phyloP scores from a whole-genome alignment of 129 eudicot species.

The Centrapalus pauciflorus region DNA sequence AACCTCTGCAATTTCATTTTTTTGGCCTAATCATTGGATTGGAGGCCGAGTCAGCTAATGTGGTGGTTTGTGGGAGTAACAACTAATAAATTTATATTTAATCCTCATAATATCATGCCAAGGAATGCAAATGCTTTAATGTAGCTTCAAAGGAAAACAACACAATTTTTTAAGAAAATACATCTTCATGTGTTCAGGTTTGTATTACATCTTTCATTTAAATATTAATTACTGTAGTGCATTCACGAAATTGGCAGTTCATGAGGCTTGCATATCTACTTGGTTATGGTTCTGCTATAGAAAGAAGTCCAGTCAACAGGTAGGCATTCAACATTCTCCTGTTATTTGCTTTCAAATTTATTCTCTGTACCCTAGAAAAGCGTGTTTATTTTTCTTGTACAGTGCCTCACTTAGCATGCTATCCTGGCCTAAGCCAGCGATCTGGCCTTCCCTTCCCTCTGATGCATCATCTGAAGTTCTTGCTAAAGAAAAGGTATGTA shows the following conservation, averaged over 20 bases:
- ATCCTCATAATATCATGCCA: not conserved
- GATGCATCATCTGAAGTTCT: slow-evolving; percentile 82
- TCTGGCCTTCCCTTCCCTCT: slow-evolving; percentile 89
- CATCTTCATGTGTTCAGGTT: not conserved
- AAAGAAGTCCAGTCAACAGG: slow-evolving; percentile 98
- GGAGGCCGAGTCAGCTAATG: not conserved
- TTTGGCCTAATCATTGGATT: not conserved
- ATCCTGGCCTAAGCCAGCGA: slow-evolving; percentile 95
- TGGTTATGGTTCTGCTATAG: slow-evolving; percentile 82
- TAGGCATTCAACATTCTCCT: slow-evolving; percentile 6
- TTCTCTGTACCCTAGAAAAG: not conserved
- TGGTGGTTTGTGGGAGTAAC: not conserved
- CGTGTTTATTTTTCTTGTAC: slow-evolving; percentile 15
- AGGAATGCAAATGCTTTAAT: not conserved
- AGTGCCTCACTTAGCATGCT: slow-evolving; percentile 97
- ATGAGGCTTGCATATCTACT: slow-evolving; percentile 95
- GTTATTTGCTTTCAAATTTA: not conserved
- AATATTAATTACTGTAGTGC: slow-evolving; percentile 12
- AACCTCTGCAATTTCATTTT: not conserved
- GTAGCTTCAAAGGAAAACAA: too few relatives aligned
- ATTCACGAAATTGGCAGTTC: slow-evolving; percentile 54
- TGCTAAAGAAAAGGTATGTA: slow-evolving; percentile 80
- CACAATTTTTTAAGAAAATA: not conserved
- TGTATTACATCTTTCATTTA: not conserved
- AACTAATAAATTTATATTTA: not conserved